A percentile compares a stretch with the other conserved stretches of the same genome.
Conservation (phyloP, 768 basidiomycete species). For the Lactarius psammicola region DNA sequence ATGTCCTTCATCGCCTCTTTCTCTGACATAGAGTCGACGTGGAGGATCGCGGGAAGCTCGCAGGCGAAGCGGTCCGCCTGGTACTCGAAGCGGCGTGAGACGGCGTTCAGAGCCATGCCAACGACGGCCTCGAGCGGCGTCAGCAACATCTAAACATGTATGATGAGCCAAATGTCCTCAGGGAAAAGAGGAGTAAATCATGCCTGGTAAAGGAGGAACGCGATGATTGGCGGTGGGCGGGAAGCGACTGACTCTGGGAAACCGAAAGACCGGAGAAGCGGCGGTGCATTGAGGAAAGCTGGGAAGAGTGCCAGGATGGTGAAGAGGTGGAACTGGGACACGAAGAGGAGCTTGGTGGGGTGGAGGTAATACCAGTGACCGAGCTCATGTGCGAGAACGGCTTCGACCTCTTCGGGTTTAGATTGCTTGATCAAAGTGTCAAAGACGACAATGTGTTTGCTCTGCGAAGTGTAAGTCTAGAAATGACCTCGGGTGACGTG, state of each 20-base stretch:
- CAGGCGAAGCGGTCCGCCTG: conserved; percentile 88
- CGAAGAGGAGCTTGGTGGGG: conserved; percentile 81
- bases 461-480: conserved; percentile 42
- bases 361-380: conserved; percentile 96
- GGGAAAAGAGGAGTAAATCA: conserved; percentile 5
- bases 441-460: conserved; percentile 95
- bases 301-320: conserved; percentile 83
- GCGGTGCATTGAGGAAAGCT: conserved; percentile 81
- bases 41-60: conserved; percentile 48
- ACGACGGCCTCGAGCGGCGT: conserved; percentile 77
- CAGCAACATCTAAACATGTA: conserved; percentile 61
- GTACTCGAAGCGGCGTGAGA: conserved; percentile 88
- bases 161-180: neutral
- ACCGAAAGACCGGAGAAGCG: conserved; percentile 76
- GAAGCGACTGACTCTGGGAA: conserved; percentile 65
- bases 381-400: conserved; percentile 94
- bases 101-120: conserved; percentile 70
- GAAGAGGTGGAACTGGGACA: conserved; percentile 88
- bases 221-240: conserved; percentile 75
- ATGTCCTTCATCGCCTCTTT: conserved; percentile 72
- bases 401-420: conserved; percentile 90
- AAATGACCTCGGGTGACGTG: neutral
- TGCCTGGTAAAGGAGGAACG: conserved; percentile 84
- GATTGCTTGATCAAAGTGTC: conserved; percentile 94
- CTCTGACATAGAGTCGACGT: conserved; percentile 38